Conservation (phyloP, 2,329 filamentous ascomycete species). For the Aschersonia sp. region DNA sequence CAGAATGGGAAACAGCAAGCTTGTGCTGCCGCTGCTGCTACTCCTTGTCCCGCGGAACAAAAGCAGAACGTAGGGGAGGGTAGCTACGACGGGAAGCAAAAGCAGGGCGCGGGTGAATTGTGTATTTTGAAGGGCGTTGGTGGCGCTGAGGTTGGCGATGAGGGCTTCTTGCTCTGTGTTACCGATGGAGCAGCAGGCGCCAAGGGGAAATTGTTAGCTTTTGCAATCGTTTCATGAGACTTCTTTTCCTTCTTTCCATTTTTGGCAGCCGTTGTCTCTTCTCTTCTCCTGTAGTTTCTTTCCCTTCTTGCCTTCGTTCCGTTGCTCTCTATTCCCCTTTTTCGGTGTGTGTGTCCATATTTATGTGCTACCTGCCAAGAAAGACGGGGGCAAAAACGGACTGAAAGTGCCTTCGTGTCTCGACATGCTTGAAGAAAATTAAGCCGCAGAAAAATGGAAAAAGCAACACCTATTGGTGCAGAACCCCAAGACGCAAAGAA, state of each 20-base stretch:
- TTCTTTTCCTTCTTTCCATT: no score
- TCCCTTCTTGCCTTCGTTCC: no score
- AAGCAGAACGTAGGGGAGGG: conserved; percentile 34
- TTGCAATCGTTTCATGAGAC: no score
- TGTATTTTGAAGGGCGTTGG: conserved; percentile 43
- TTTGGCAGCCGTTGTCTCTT: no score
- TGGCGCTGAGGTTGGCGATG: conserved; percentile 36
- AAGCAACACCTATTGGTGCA: neutral
- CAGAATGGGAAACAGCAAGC: conserved; percentile 32
- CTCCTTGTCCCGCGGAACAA: conserved; percentile 12
- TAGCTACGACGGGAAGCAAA: conserved; percentile 39
- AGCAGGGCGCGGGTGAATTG: conserved; percentile 45
- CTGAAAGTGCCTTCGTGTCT: conserved; percentile 38
- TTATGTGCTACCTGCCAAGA: neutral
- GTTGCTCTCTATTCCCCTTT: no score
- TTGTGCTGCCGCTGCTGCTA: conserved; percentile 11
- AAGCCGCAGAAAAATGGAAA: neutral
- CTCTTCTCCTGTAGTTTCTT: no score
- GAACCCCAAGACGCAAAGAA: neutral
- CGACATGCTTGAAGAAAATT: conserved; percentile 10
- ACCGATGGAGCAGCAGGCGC: neutral
- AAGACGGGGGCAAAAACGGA: no score
- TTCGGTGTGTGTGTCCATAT: no score
- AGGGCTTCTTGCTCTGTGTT: conserved; percentile 47
- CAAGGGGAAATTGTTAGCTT: neutral